Percentiles rank a stretch among this genome's conserved stretches.
Conservation (phyloP, 192 early-diverging fungal genomes). For the Irineochytrium annulatum region DNA sequence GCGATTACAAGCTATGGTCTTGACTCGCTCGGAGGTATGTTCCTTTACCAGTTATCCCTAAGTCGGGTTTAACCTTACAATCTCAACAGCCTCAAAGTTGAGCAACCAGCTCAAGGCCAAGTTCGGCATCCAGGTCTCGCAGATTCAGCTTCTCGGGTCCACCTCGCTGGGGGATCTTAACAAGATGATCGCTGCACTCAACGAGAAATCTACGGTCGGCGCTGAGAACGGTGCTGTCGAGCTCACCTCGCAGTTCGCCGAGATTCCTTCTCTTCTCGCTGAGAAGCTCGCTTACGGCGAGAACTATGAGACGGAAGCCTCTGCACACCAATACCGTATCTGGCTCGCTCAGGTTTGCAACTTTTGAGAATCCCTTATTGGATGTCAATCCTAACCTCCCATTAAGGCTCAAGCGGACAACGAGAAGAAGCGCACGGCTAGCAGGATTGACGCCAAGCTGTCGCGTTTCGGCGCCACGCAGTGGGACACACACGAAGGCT, state of each 20-base stretch:
- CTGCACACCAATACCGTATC: conserved; percentile 10
- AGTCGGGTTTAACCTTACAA: too few relatives aligned
- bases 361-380: too few relatives aligned
- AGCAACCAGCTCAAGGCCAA: conserved; percentile 8
- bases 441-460: not conserved
- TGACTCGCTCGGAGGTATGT: too few relatives aligned
- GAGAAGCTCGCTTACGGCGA: not conserved
- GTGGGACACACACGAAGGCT: conserved; percentile 15
- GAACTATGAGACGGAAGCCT: conserved; percentile 3
- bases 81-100: conserved; percentile 5
- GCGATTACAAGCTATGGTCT: too few relatives aligned
- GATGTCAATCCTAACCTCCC: too few relatives aligned
- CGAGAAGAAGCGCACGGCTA: not conserved
- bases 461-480: not conserved
- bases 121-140: conserved; percentile 3
- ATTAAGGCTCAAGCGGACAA: too few relatives aligned
- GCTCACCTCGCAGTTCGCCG: too few relatives aligned
- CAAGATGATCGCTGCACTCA: conserved; percentile 6
- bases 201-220: not conserved
- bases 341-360: conserved; percentile 9
- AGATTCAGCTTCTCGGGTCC: conserved; percentile 14
- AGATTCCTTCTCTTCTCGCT: not conserved
- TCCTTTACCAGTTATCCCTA: too few relatives aligned
- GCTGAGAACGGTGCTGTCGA: too few relatives aligned
- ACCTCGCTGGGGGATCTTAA: conserved; percentile 9